Evolutionary conservation across 495 filamentous ascomycete species (phyloP), one percentile per base, ranked within the genome.

Genomic region (Penicillium ochrochloron): DNA sequence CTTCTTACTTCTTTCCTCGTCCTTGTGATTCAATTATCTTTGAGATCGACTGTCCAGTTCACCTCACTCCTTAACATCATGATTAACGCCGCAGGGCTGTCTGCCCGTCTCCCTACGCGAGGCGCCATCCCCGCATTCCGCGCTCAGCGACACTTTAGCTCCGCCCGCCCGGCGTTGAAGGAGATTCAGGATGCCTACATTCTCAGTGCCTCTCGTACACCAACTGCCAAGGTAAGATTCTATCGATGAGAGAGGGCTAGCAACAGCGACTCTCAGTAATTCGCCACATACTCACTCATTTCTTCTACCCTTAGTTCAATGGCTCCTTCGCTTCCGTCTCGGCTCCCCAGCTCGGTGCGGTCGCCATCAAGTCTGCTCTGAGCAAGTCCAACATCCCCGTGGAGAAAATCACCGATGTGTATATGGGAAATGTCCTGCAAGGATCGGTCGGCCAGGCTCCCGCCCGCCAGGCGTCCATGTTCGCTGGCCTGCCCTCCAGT

Each of bases 401-500:
- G 21, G 85, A 88, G 31, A 88, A 89, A 71, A 90, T 97, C 68
- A 89, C 88, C 34, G 89, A 95, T 83, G 90, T 97, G 3, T 97
- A 97, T 79, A 96, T 97, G 91, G 95, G 95, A 71, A 94, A 97
- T 77, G 95, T 97, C n/a, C 84, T 97, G 21, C 88, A 93, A 75
- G 94, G 84, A 17, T 83, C 83, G 48, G 83, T 93, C 19, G 95
- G 95, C 35, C 95, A 99, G 75, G 86, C 95, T 3, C 95, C 95
- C 1, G 94, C 95, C 21, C 89, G 95, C 34, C 95, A 99, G 79
- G 95, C 94, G 27, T 82, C 86, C 54, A 90, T 97, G 54, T 92
- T 92, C 69, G 90, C 95, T n/a, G 93, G 92, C 12, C 86, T 99
- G 10, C 82, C 92, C 2, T 77, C 84, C 10, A 86, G 83, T 8